Base-by-base conservation (phyloP, 2,329 filamentous ascomycete species). In the Cercospora sp. region DNA sequence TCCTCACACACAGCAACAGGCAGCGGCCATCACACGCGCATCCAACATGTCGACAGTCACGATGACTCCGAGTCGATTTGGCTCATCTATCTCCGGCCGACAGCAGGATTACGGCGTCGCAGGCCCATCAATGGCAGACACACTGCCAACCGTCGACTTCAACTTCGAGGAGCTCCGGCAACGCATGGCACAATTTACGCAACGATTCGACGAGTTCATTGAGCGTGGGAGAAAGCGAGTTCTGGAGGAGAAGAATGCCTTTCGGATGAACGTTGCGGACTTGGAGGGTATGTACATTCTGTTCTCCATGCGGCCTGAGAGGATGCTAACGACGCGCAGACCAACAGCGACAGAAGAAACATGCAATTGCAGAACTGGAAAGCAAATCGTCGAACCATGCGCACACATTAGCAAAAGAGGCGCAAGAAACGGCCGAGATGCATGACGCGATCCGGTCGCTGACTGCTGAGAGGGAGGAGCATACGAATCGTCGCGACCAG, bases 101-200 rank as follows among this genome's bases (percentile, higher is more conserved):
- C 80, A 85, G 58, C 82, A 82, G 75, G 84, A 88, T 74, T 83
- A 86, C 31, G 69, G 70, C 39, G 83, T 87, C 48, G 82, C 83
- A 58, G 87, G 84, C 51, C 86, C 88, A 13, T 91, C 89, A 6
- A 88, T 92, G 82, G 90, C 89, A 51, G 91, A 93, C 78, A 88
- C 88, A 60, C 87, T 99, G 8, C 95, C 95, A 39, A 92, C 87
- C 78, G 91, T 96, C 80, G 93, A 97, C 80, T 98, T 99, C 79
- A 93, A 93, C 67, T 98, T 98, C 80, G 94, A 98, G 75, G 93
- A 97, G 74, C 82, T 99, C 77, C 94, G 94, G 81, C 93, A 94
- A 76, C 91, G 93, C 81, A 98, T 99, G 95, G 87, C 90, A 64
- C 92, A 91, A 71, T 99, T 99, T 79, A 97, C 91, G 0, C 86